A percentile compares a stretch with the other conserved stretches of the same genome.
These are phyloP conservation scores for Lasiodiplodia hormozganensis DNA, from an alignment of 2,329 filamentous ascomycete genomes.

Conservation along the genomic window DNA sequence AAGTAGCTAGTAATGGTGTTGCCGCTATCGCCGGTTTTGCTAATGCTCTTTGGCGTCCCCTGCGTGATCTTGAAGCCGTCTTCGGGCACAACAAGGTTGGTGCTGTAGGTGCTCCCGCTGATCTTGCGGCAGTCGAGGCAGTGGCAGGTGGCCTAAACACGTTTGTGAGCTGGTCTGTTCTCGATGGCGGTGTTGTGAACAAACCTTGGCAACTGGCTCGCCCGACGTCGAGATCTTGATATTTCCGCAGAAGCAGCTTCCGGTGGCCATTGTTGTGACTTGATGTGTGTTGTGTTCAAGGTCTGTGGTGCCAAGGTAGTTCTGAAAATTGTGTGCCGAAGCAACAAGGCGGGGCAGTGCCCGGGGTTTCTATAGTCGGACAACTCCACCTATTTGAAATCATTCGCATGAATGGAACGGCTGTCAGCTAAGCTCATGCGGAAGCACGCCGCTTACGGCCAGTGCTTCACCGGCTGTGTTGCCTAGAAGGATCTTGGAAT, in stretches of 20 bases:
- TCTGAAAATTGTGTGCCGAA: not conserved
- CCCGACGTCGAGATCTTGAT: constrained; percentile 57
- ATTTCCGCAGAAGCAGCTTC: constrained; percentile 60
- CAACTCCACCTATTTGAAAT: constrained; percentile 6
- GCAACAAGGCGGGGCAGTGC: not conserved
- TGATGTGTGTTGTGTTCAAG: not conserved
- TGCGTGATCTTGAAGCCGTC: constrained; percentile 54
- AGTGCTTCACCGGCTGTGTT: not conserved
- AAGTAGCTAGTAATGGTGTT: constrained; percentile 63
- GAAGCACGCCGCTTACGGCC: not conserved
- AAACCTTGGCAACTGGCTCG: constrained; percentile 44
- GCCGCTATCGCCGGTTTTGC: constrained; percentile 60
- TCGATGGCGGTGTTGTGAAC: not conserved
- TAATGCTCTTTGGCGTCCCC: constrained; percentile 59
- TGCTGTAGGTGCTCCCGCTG: constrained; percentile 59
- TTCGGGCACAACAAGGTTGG: constrained; percentile 55
- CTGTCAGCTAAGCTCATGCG: not conserved
- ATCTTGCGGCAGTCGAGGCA: constrained; percentile 66
- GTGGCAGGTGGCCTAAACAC: constrained; percentile 45
- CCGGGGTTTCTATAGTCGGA: not conserved
- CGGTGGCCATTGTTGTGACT: constrained; percentile 41
- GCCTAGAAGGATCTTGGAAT: constrained; percentile 2
- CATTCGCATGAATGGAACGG: constrained; percentile 4
- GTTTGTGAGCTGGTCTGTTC: not conserved
- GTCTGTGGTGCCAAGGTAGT: not conserved